A percentile compares a stretch with the other conserved stretches of the same genome.
phyloP scores from a whole-genome alignment of 2,329 filamentous ascomycete species.

The Periconia sp. region DNA sequence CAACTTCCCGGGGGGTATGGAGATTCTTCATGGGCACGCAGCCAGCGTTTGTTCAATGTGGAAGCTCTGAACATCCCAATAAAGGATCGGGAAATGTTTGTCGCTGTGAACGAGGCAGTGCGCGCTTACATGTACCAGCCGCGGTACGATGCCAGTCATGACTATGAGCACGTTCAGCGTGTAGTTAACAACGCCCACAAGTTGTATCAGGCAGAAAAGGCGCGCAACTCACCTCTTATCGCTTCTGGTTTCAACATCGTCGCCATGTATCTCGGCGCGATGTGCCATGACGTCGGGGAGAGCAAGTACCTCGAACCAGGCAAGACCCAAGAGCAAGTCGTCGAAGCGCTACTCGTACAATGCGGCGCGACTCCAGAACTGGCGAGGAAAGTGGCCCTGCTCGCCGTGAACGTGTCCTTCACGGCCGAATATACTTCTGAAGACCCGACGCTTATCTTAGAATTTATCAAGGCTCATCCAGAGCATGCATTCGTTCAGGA shows the following conservation, averaged over 20 bases:
- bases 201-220: conserved; percentile 58
- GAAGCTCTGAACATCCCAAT: conserved; percentile 14
- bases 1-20: background rate
- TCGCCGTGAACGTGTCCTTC: conserved; percentile 78
- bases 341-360: conserved; percentile 57
- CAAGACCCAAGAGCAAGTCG: conserved; percentile 53
- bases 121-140: conserved; percentile 63
- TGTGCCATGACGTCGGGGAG: conserved; percentile 75
- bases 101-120: conserved; percentile 31
- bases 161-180: conserved; percentile 78
- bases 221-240: background rate
- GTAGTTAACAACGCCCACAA: conserved; percentile 69
- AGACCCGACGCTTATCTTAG: conserved; percentile 56
- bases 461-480: conserved; percentile 57
- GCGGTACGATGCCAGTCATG: conserved; percentile 78
- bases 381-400: conserved; percentile 66
- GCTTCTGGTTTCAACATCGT: conserved; percentile 49
- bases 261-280: conserved; percentile 66
- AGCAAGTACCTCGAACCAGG: conserved; percentile 66
- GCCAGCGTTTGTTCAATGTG: conserved; percentile 10
- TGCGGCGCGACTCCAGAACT: conserved; percentile 59
- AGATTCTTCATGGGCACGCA: background rate
- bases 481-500: conserved; percentile 85
- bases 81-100: conserved; percentile 15
- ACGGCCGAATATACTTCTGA: conserved; percentile 57